Evolutionary conservation across 805 yeast genomes (phyloP).

Genomic region (Priceomyces haplophilus): DNA sequence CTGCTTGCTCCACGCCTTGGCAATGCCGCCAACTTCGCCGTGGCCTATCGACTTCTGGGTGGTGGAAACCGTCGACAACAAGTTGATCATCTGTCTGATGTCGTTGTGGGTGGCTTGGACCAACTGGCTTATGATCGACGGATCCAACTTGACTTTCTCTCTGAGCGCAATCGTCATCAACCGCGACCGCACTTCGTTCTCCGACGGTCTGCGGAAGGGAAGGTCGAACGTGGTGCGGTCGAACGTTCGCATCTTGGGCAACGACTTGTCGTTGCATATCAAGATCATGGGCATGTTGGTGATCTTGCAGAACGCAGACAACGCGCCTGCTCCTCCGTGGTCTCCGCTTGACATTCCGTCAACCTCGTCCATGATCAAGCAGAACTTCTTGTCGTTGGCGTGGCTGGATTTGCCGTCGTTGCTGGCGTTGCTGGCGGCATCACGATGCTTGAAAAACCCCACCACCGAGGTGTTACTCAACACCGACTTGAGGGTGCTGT

Average conservation of each 20-base stretch:
- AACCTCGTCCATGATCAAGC: slow-evolving; percentile 95
- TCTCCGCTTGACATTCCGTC: slow-evolving; percentile 99
- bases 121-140: slow-evolving; percentile 75
- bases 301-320: slow-evolving; percentile 79
- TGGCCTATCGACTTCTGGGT: slow-evolving; percentile 64
- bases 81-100: slow-evolving; percentile 88
- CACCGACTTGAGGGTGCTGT: slow-evolving; percentile 64
- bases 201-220: slow-evolving; percentile 86
- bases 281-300: slow-evolving; percentile 88
- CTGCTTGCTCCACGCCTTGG: slow-evolving; percentile 82
- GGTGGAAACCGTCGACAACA: slow-evolving; percentile 78
- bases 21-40: slow-evolving; percentile 59
- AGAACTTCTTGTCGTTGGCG: slow-evolving; percentile 55
- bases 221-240: slow-evolving; percentile 78
- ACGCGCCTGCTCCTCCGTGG: slow-evolving; percentile 95
- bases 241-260: slow-evolving; percentile 95
- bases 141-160: slow-evolving; percentile 78
- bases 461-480: slow-evolving; percentile 79
- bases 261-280: slow-evolving; percentile 87
- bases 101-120: slow-evolving; percentile 86
- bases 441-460: slow-evolving; percentile 59
- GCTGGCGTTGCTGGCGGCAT: too few relatives aligned
- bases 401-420: slow-evolving; percentile 21
- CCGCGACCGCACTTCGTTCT: slow-evolving; percentile 75
- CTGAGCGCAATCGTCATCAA: slow-evolving; percentile 86